Percentiles rank a stretch among this genome's conserved stretches.
These are phyloP conservation scores for Handroanthus guayacan DNA, from an alignment of 257 asterid species.

Conservation along the genomic window DNA sequence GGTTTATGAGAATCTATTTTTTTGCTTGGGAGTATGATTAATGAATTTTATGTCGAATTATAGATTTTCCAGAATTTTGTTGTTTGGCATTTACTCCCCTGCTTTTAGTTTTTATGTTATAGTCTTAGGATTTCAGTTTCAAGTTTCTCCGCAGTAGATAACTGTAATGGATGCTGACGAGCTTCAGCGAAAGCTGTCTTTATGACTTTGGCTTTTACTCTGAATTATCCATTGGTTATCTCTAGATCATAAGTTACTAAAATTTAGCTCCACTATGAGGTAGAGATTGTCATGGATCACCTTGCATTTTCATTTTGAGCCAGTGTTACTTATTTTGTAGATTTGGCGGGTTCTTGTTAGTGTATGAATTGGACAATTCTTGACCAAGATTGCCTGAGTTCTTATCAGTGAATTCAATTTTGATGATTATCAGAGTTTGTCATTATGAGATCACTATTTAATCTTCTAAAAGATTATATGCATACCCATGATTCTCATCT, in stretches of 20 bases:
- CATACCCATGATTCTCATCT: not conserved
- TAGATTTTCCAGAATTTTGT: conserved; percentile 19
- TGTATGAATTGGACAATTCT: conserved; percentile 5
- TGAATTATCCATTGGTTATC: not conserved
- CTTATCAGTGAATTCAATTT: conserved; percentile 9
- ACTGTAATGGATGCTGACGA: conserved; percentile 21
- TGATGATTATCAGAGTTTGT: conserved; percentile 21
- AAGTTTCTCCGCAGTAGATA: conserved; percentile 19
- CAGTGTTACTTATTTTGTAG: not conserved
- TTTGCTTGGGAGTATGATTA: conserved; percentile 11
- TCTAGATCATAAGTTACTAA: conserved; percentile 9
- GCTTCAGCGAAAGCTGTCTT: conserved; percentile 1
- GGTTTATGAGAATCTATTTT: conserved; percentile 21
- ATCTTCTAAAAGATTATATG: not conserved
- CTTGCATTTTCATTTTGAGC: not conserved
- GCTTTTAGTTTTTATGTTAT: not conserved
- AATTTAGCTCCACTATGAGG: conserved; percentile 16
- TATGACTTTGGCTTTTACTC: conserved; percentile 12
- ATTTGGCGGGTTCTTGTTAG: conserved; percentile 21
- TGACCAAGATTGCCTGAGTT: conserved; percentile 1
- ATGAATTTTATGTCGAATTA: conserved; percentile 26
- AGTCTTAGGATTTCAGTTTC: not conserved
- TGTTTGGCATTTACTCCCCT: conserved; percentile 1
- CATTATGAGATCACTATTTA: not conserved
- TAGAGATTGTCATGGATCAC: conserved; percentile 20